Evolutionary conservation across 1,284 basidiomycete species (phyloP), one percentile per base, ranked within the genome.

Genomic region (Puccinia polysora): DNA sequence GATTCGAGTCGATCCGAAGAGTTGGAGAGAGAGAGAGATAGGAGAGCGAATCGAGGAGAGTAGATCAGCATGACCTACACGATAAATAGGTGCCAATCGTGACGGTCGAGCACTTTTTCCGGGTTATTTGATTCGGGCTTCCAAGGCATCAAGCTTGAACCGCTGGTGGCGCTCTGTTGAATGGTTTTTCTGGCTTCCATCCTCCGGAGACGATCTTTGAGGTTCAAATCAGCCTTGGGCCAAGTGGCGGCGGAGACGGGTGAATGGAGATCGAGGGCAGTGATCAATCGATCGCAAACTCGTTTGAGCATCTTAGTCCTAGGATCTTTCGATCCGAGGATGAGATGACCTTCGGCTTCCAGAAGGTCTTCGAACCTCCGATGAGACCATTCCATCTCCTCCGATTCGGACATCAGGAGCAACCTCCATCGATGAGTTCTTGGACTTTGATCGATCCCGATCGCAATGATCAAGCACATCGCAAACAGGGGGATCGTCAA

Each of bases 331-430:
- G 25, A 47, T 18, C 12, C 4, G 36, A 36, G 55, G 40, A 45
- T 32, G 14, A 38, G 15, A 40, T 47, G 40, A 18, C 36, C 23
- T 30, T 38, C n/a, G 23, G 43, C 12, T 43, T 12, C 30, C 10
- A 62, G 14, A 25, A 38, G 23, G 10, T 58, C 38, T n/a, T 74
- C 81, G 70, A 73, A 82, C 81, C 82, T 81, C 45, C 81, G 75
- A 28, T 81, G 78, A 2, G 81, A 80, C 83, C 83, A 84, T 32
- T 81, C 80, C 72, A 82, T 77, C 76, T 84, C 83, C 73, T 84
- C 83, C 47, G 78, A 70, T 73, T 83, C 82, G 2, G 79, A 80
- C 82, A 84, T 83, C 58, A 84, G 76, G 23, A 84, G 75, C 34
- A 84, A 75, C n/a, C 83, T 76, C 83, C 83, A 84, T 67, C 83